Base-by-base conservation (phyloP, 2,329 filamentous ascomycete species). In the Elsinoe batatas region DNA sequence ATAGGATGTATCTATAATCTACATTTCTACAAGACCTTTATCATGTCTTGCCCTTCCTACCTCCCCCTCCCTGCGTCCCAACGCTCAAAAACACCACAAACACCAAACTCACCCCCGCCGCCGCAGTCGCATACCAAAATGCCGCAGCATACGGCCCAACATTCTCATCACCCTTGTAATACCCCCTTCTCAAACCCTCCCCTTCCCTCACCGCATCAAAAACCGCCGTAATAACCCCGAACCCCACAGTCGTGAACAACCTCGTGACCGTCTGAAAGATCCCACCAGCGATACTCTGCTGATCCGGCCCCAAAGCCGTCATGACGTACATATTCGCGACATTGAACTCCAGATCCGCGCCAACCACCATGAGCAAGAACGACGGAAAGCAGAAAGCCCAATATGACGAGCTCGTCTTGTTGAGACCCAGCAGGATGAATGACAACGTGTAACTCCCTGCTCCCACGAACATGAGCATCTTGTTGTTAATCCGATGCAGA, bases 271-370 rank as follows among this genome's bases (percentile, higher is more conserved):
- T 85, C 65, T 86, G 84, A 63, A 87, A 82, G 38, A 88, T 80
- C 1, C 82, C 82, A 5, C 83, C 82, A 0, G 82, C 83, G 12
- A 86, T 76, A 0, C 80, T 81, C 61, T 87, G 82, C 60, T 84
- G 79, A n/a, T 78, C 72, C 1, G 72, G 66, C 0, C 82, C 81
- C 53, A 87, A 76, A 0, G 79, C 80, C 3, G 80, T 82, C 74
- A 85, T 80, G 54, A 87, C 82, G 60, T 86, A 87, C 77, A 87
- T 83, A 76, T 87, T 87, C 3, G 80, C 78, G 18, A 87, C 83
- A 58, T 85, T 85, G 66, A 86, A 87, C 57, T 86, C 79, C 33
- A 87, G 78, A 63, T 87, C 84, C 0, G 82, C 82, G 1, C 84
- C 84, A 3, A 84, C 71, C 1, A 86, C 83, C 18, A 78, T 76